A percentile compares a stretch with the other conserved stretches of the same genome.
These are phyloP conservation scores for Colletotrichum falcatum DNA, from an alignment of 2,329 filamentous ascomycete genomes.

Conservation along the genomic window DNA sequence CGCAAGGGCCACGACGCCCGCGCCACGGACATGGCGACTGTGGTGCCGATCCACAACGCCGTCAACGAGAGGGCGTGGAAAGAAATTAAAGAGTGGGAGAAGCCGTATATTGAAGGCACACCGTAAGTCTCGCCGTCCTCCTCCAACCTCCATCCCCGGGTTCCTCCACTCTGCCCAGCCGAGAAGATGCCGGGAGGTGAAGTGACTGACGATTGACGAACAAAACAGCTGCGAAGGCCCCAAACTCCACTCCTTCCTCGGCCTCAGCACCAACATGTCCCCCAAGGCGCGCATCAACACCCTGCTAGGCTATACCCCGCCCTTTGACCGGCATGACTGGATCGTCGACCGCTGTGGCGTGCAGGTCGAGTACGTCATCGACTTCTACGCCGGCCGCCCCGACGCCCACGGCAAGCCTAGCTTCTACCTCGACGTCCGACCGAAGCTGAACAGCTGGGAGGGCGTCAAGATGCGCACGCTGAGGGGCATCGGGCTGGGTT, in stretches of 20 bases:
- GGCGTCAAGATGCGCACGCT: conserved; percentile 74
- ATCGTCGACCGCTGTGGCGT: conserved; percentile 91
- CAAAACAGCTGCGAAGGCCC: conserved; percentile 74
- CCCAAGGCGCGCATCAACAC: conserved; percentile 87
- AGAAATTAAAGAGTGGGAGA: conserved; percentile 92
- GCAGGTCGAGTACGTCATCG: conserved; percentile 93
- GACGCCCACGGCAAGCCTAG: conserved; percentile 59
- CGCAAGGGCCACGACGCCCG: conserved; percentile 84
- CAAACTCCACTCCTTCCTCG: conserved; percentile 84
- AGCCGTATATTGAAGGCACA: conserved; percentile 69
- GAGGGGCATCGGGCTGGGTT: conserved; percentile 63
- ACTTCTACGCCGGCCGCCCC: conserved; percentile 87
- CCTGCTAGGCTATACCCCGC: conserved; percentile 86
- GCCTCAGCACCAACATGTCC: conserved; percentile 76
- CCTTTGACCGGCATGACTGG: conserved; percentile 98
- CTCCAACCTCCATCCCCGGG: conserved; percentile 4
- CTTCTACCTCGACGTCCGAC: conserved; percentile 76
- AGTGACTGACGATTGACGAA: neutral
- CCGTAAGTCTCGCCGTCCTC: conserved; percentile 57
- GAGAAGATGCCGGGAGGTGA: neutral
- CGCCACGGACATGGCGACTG: conserved; percentile 84
- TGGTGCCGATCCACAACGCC: conserved; percentile 97
- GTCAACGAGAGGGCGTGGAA: conserved; percentile 97
- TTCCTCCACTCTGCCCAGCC: neutral
- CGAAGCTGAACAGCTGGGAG: conserved; percentile 76